Conservation (phyloP, 2,329 filamentous ascomycete genomes). For the Epichloe uncinata region DNA sequence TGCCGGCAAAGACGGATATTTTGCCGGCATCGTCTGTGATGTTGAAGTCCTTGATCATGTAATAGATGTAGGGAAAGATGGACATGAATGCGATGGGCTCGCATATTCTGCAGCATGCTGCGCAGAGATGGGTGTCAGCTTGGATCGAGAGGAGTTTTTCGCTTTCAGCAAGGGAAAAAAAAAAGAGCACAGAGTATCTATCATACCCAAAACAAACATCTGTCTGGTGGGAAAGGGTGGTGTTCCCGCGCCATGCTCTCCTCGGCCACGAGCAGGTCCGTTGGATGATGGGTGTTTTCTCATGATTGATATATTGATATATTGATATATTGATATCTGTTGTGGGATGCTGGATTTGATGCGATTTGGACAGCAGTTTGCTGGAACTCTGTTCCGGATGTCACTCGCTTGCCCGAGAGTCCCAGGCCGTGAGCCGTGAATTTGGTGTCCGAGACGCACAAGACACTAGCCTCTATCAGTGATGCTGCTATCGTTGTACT, state of each 20-base stretch:
- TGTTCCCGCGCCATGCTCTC: slow-evolving; percentile 11
- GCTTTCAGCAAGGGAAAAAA: background rate
- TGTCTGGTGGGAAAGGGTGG: slow-evolving; percentile 29
- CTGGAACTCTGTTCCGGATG: background rate
- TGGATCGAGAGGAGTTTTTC: no score
- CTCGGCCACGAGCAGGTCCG: slow-evolving; percentile 12
- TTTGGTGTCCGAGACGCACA: background rate
- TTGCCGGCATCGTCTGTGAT: slow-evolving; percentile 65
- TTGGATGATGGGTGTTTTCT: slow-evolving; percentile 16
- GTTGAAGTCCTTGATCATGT: slow-evolving; percentile 88
- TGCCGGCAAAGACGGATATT: slow-evolving; percentile 85
- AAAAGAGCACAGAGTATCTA: slow-evolving; percentile 6
- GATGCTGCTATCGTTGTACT: background rate
- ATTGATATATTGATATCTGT: background rate
- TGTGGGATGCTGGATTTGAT: background rate
- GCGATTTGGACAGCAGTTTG: no score
- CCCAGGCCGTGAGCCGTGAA: background rate
- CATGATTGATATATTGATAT: slow-evolving; percentile 12
- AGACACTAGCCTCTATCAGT: background rate
- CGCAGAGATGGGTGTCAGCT: background rate
- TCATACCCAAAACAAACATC: slow-evolving; percentile 39
- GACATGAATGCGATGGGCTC: slow-evolving; percentile 99
- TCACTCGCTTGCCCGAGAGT: background rate
- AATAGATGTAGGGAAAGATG: slow-evolving; percentile 96
- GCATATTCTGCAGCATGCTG: slow-evolving; percentile 88